Evolutionary conservation across 495 filamentous ascomycete species (phyloP).

Genomic region (Xylona heveae): DNA sequence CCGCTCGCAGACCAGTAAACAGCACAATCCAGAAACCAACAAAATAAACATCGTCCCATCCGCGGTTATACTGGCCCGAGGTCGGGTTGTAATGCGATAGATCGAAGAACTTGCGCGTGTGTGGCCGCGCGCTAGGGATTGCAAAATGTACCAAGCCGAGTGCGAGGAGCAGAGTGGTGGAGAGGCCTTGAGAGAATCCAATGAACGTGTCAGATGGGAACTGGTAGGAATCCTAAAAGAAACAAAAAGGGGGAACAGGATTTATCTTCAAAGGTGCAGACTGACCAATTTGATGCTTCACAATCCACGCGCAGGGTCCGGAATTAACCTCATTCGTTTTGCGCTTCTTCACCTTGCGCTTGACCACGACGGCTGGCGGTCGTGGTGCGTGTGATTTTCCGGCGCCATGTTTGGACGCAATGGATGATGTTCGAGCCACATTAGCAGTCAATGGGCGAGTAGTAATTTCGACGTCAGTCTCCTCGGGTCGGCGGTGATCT

Average conservation of each 20-base stretch:
- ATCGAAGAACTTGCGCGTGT: constrained; percentile 66
- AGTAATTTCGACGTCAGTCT: too few species aligned
- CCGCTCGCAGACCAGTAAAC: constrained; percentile 72
- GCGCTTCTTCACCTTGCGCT: too few species aligned
- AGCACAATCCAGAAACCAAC: constrained; percentile 61
- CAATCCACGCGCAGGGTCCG: constrained; percentile 23
- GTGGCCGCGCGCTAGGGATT: constrained; percentile 55
- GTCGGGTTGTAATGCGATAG: constrained; percentile 59
- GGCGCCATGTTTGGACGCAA: too few species aligned
- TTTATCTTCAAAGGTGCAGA: too few species aligned
- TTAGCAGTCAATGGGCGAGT: too few species aligned
- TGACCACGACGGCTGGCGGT: too few species aligned
- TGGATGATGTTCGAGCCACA: too few species aligned
- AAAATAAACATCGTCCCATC: constrained; percentile 59
- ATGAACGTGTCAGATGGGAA: not conserved
- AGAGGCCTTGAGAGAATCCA: constrained; percentile 31
- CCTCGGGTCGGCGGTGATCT: too few species aligned
- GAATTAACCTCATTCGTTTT: too few species aligned
- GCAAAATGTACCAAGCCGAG: constrained; percentile 56
- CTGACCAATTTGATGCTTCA: constrained; percentile 31
- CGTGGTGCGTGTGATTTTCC: too few species aligned
- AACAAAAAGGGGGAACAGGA: constrained; percentile 4
- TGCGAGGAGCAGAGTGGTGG: constrained; percentile 56
- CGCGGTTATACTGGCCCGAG: constrained; percentile 46
- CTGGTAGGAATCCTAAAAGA: not conserved